Conservation (phyloP, 306 rosid genomes). For the Delonix regia region DNA sequence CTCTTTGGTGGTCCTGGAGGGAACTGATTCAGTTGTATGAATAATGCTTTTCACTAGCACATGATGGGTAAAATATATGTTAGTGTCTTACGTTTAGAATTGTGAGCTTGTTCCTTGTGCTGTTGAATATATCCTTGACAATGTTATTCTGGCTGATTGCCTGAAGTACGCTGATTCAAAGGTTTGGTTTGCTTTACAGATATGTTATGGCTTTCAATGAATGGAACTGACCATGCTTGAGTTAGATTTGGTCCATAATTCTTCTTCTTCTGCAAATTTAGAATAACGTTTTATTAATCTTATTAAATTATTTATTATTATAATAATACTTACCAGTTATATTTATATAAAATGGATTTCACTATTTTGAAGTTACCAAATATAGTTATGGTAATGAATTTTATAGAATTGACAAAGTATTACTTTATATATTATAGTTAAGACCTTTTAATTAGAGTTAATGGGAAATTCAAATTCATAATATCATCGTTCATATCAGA, state of each 20-base stretch:
- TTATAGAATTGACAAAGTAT: no score
- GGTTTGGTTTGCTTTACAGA: slow-evolving; percentile 30
- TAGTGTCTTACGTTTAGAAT: slow-evolving; percentile 33
- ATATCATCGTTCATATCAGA: no score
- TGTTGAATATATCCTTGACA: slow-evolving; percentile 36
- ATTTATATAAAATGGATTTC: neutral
- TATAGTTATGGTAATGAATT: no score
- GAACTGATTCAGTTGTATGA: slow-evolving; percentile 43
- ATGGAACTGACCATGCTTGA: slow-evolving; percentile 4
- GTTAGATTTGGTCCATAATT: no score
- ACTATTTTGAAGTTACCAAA: no score
- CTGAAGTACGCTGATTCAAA: slow-evolving; percentile 27
- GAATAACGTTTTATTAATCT: neutral
- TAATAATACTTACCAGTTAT: neutral
- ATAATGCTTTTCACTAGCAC: slow-evolving; percentile 25
- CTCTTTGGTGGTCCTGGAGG: slow-evolving; percentile 71
- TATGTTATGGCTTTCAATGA: slow-evolving; percentile 22
- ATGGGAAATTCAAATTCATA: no score
- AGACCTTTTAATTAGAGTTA: no score
- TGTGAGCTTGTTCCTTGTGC: slow-evolving; percentile 34
- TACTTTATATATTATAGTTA: no score
- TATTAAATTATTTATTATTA: neutral
- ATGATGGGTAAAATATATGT: slow-evolving; percentile 16
- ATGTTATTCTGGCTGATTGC: slow-evolving; percentile 35
- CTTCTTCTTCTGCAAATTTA: neutral